Evolutionary conservation across 169 alveolate genomes (phyloP).

Genomic region (Plasmodium knowlesi): DNA sequence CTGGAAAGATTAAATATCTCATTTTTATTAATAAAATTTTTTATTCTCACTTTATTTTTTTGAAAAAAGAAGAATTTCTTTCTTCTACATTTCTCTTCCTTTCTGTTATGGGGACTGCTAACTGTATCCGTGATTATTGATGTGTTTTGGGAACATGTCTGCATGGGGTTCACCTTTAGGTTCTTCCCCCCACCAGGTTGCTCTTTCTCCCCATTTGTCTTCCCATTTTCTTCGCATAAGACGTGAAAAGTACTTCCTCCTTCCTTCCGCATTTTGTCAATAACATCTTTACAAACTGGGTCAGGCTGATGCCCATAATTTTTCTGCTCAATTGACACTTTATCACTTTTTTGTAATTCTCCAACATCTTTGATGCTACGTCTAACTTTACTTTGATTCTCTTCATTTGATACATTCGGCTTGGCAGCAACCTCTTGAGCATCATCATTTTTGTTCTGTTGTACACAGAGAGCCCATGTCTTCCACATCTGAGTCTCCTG

Average conservation of each 20-base stretch:
- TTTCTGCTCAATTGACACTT: background rate
- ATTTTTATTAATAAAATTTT: slow-evolving; percentile 22
- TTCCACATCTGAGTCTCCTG: background rate
- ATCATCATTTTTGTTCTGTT: background rate
- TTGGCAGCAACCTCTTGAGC: background rate
- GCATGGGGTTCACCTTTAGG: background rate
- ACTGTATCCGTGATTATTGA: background rate
- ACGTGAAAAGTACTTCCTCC: background rate
- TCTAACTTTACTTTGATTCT: background rate
- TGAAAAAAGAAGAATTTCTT: slow-evolving; percentile 7
- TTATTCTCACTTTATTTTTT: slow-evolving; percentile 8
- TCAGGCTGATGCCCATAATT: slow-evolving; percentile 7
- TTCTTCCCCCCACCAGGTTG: background rate
- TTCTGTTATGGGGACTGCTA: background rate
- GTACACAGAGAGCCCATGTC: background rate
- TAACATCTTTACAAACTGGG: background rate
- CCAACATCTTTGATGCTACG: background rate
- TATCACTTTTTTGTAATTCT: background rate
- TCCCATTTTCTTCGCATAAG: background rate
- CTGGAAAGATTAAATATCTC: slow-evolving; percentile 18
- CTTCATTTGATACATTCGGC: background rate
- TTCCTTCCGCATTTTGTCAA: background rate
- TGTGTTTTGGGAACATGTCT: background rate
- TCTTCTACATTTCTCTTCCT: slow-evolving; percentile 10
- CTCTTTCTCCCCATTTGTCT: background rate